Conservation (phyloP, 495 filamentous ascomycete species). For the Trichoderma erinaceum region DNA sequence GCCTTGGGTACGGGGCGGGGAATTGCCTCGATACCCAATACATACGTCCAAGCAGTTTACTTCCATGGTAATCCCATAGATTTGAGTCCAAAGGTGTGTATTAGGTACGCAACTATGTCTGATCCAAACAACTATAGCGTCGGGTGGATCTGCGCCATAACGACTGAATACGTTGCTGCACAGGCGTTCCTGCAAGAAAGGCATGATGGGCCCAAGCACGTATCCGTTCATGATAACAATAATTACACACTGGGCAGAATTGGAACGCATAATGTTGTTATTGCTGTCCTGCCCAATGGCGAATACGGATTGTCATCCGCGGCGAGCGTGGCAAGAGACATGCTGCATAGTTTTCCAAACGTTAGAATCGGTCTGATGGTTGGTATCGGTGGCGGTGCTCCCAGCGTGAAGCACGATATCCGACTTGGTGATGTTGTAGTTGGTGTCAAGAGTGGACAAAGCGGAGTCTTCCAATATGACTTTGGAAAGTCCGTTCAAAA, state of each 20-base stretch:
- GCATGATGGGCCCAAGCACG: too few relatives aligned
- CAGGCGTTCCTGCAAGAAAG: too few relatives aligned
- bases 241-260: neutral
- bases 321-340: neutral
- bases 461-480: neutral
- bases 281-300: neutral
- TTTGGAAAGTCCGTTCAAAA: neutral
- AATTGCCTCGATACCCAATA: too few relatives aligned
- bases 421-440: neutral
- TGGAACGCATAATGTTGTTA: neutral
- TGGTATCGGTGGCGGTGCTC: neutral
- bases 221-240: too few relatives aligned
- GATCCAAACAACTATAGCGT: too few relatives aligned
- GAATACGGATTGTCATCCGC: neutral
- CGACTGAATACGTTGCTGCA: too few relatives aligned
- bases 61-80: too few relatives aligned
- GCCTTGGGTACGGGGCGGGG: too few relatives aligned
- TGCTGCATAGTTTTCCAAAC: neutral
- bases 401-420: neutral
- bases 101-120: too few relatives aligned
- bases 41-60: too few relatives aligned
- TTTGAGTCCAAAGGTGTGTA: too few relatives aligned
- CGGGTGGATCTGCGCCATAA: too few relatives aligned
- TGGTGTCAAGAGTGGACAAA: neutral
- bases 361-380: neutral